Percentiles rank a stretch among this genome's conserved stretches.
phyloP scores from a whole-genome alignment of 345 rosid genomes.

The Mercurialis annua region DNA sequence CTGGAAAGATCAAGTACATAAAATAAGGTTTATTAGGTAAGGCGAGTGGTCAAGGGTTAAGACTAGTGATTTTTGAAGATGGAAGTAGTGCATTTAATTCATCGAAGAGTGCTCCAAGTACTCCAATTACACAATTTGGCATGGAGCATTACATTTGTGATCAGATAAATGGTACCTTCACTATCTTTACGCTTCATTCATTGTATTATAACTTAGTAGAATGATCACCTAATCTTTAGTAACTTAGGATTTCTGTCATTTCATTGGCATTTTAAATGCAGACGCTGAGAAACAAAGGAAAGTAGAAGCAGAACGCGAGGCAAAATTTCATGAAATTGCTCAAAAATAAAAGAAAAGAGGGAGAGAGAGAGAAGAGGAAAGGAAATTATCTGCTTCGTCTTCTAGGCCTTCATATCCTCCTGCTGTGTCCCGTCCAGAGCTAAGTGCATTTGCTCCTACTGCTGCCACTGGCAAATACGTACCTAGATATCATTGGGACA shows the following conservation, averaged over 20 bases:
- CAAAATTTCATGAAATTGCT: conserved; percentile 83
- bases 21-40: too few relatives aligned
- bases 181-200: too few relatives aligned
- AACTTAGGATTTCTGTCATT: neutral
- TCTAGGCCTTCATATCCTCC: conserved; percentile 46
- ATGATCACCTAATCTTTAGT: too few relatives aligned
- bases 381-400: conserved; percentile 36
- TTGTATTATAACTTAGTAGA: too few relatives aligned
- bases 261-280: conserved; percentile 30
- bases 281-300: conserved; percentile 77
- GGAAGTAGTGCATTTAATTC: too few relatives aligned
- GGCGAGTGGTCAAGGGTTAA: too few relatives aligned
- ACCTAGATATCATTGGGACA: conserved; percentile 49
- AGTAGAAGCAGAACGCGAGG: conserved; percentile 77
- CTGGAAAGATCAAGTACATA: too few relatives aligned
- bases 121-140: too few relatives aligned
- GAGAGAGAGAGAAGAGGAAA: conserved; percentile 72
- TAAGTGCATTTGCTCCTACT: conserved; percentile 22
- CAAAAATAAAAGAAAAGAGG: conserved; percentile 90
- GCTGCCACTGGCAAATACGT: conserved; percentile 63
- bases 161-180: too few relatives aligned
- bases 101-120: too few relatives aligned
- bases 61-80: too few relatives aligned
- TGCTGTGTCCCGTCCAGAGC: conserved; percentile 25
- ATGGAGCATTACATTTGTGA: too few relatives aligned